Base-by-base conservation (phyloP, 148 eudicot species). In the Rhododendron kiyosumense region DNA sequence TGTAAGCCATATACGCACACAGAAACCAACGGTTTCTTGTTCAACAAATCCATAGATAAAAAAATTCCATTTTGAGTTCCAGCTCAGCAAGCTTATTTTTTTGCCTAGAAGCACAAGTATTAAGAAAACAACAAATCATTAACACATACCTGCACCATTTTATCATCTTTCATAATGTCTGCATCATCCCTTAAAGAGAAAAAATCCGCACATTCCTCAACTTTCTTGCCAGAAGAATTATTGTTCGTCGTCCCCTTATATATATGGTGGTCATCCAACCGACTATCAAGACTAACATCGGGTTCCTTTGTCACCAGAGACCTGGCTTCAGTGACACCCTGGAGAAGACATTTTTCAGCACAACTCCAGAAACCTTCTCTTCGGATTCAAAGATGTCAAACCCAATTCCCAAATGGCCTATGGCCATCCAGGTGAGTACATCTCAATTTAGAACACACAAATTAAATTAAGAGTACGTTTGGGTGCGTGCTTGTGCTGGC, bases 101-200 rank as follows among this genome's bases (percentile, higher is more conserved):
- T 30, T 10, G 34, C n/a, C 52, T 38, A 59, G 26, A 51, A 85
- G 63, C 41, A 59, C 4, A 48, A 78, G 48, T 67, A 38, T 26
- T 17, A 2, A 43, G 5, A 83, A 28, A 26, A 26, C 61, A 43
- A 69, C 76, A 71, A 32, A 71, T 71, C 14, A 43, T 43, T 8
- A 61, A 48, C 28, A 67, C 81, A 87, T 89, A 95, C 98, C 94
- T 90, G 91, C 38, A 87, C 81, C 89, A 88, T 81, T 83, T 84
- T 85, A 75, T 89, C 85, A 86, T 92, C 89, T 79, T 83, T 87
- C 36, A 67, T 24, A 41, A 88, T 43, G 79, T 86, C 89, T 61
- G 83, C 76, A 57, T 89, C 91, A 83, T 79, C 88, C 85, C 81
- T 87, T 41, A 81, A 65, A 81, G 91, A 75, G 76, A 81, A 77